Conservation (phyloP, 129 eudicot species). For the Oenanthe sinensis region DNA sequence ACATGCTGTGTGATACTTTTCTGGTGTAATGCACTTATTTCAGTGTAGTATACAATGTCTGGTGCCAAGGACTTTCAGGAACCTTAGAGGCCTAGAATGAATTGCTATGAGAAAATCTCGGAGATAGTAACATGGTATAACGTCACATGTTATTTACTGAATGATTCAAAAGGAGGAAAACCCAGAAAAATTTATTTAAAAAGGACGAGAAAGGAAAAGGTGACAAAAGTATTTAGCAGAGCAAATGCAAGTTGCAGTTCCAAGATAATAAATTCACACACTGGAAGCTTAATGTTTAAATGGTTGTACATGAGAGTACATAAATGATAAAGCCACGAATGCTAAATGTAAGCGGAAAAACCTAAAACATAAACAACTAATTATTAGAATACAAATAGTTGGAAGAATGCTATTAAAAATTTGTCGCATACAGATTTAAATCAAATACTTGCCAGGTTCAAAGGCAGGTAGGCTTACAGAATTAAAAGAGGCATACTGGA, state of each 20-base stretch:
- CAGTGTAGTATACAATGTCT: neutral
- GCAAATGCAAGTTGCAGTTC: neutral
- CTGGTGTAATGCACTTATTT: neutral
- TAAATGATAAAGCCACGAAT: neutral
- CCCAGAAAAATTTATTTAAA: neutral
- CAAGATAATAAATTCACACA: neutral
- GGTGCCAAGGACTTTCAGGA: neutral
- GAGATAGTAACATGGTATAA: neutral
- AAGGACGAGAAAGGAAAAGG: neutral
- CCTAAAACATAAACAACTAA: neutral
- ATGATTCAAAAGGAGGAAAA: neutral
- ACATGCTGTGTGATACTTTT: neutral
- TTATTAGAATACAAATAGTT: neutral
- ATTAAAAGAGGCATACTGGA: conserved; percentile 76
- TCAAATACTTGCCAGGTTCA: neutral
- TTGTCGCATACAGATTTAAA: conserved; percentile 3
- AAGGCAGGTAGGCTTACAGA: conserved; percentile 44
- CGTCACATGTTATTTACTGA: neutral
- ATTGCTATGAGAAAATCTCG: neutral
- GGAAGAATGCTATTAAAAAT: neutral
- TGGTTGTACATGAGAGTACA: neutral
- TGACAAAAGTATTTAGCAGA: neutral
- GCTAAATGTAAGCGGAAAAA: neutral
- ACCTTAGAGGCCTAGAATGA: neutral
- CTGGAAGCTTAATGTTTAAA: neutral